Evolutionary conservation across 2,329 filamentous ascomycete species (phyloP), one percentile per base, ranked within the genome.

Genomic region (Trichoderma guizhouense): DNA sequence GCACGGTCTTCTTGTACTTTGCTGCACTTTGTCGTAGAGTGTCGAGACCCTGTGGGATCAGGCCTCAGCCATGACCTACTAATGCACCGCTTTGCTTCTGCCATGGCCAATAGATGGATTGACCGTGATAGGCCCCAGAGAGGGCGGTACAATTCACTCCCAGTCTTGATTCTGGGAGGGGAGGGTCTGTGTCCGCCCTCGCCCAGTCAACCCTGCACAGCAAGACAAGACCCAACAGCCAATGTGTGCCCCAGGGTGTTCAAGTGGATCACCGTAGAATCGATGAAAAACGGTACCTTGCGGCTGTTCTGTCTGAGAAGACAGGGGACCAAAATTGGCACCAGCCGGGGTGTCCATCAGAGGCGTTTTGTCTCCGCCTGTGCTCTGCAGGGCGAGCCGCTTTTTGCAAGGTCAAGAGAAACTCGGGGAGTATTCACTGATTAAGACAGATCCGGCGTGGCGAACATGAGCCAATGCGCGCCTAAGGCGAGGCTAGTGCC

Each of bases 171-270:
- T 55, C 69, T 62, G 73, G 71, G 76, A 75, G 66, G 65, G 74
- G 77, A 79, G 74, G 77, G 78, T 79, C 79, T 80, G 80, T 82
- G 78, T 72, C 76, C 77, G 75, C 77, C 78, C 75, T 78, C 28
- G 74, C 74, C 74, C 68, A 26, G 71, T 36, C 47, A 58, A 73
- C 57, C 58, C 67, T 70, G 58, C 66, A 72, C 30, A 51, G 72
- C 30, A 58, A 67, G 55, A 62, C 63, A 71, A 73, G 71, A 43
- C 15, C 58, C 43, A 71, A 70, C 71, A 67, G 53, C 61, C 71
- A 63, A 15, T 69, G 39, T 51, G 32, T 61, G 57, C 18, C 67
- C 73, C 68, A 30, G 72, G 65, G 68, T 60, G 67, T 65, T 11
- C 67, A 63, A 73, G 77, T 79, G 78, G 77, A 77, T 74, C 75